Evolutionary conservation across 441 rosid genomes (phyloP).

Genomic region (Biscutella laevigata): DNA sequence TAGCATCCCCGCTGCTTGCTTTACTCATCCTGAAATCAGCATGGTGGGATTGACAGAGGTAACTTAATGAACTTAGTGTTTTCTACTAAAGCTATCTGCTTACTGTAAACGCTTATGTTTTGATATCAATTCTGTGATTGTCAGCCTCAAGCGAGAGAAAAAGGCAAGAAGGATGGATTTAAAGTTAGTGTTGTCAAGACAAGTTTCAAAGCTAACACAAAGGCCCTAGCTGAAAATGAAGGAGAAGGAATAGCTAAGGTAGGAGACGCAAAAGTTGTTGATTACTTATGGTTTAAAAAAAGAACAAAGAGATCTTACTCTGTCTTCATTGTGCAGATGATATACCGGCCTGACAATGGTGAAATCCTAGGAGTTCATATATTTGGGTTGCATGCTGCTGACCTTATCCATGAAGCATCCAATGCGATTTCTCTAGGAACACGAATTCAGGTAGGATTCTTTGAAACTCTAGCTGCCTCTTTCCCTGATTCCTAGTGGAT

Average conservation of each 20-base stretch:
- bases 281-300: slow-evolving; percentile 1
- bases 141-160: slow-evolving; percentile 99
- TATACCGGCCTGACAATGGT: slow-evolving; percentile 91
- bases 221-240: slow-evolving; percentile 94
- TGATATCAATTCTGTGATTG: not conserved
- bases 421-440: slow-evolving; percentile 90
- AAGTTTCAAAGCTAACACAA: slow-evolving; percentile 96
- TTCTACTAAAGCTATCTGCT: not conserved
- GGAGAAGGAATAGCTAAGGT: slow-evolving; percentile 98
- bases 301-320: not conserved
- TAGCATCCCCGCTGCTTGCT: slow-evolving; percentile 96
- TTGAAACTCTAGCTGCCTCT: not conserved
- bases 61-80: not conserved
- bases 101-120: not conserved
- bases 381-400: slow-evolving; percentile 93
- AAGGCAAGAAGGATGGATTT: slow-evolving; percentile 80
- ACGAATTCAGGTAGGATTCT: slow-evolving; percentile 53
- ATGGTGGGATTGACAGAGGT: slow-evolving; percentile 99
- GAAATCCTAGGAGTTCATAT: slow-evolving; percentile 97
- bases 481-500: not conserved
- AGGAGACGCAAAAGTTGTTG: not conserved
- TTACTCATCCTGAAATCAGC: slow-evolving; percentile 98
- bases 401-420: slow-evolving; percentile 97
- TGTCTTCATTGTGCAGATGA: slow-evolving; percentile 47
- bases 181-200: slow-evolving; percentile 77